Evolutionary conservation across 305 asterid genomes (phyloP).

Genomic region (Fraxinus velutina): DNA sequence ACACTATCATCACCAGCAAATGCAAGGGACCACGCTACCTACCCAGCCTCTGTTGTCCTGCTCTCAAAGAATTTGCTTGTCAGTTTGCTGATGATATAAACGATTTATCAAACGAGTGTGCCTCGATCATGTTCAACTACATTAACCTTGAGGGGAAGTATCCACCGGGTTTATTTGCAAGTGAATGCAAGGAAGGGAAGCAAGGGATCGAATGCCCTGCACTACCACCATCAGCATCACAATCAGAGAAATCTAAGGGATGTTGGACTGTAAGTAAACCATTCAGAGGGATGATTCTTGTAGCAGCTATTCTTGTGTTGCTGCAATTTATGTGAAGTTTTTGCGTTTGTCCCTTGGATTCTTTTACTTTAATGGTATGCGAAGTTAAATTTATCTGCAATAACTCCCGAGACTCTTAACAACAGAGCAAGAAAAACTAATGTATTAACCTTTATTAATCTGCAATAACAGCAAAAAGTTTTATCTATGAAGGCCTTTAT

Average conservation of each 20-base stretch:
- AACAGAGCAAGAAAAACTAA: background rate
- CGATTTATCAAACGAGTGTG: constrained; percentile 44
- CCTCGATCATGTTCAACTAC: constrained; percentile 40
- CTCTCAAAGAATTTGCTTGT: constrained; percentile 50
- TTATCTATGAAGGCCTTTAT: background rate
- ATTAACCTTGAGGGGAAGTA: constrained; percentile 45
- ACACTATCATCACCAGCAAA: constrained; percentile 45
- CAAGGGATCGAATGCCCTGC: constrained; percentile 49
- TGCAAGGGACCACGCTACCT: constrained; percentile 50
- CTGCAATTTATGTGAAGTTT: constrained; percentile 12
- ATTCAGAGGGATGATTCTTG: constrained; percentile 2
- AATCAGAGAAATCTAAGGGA: constrained; percentile 17
- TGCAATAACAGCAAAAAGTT: background rate
- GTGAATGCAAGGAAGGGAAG: constrained; percentile 39
- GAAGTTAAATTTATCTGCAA: background rate
- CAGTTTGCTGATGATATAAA: constrained; percentile 40
- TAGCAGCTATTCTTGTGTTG: background rate
- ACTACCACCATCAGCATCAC: constrained; percentile 24
- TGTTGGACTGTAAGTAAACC: background rate
- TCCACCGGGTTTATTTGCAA: constrained; percentile 57
- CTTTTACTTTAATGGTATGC: background rate
- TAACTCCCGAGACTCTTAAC: background rate
- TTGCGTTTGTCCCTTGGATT: background rate
- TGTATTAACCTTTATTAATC: background rate
- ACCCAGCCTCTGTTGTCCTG: constrained; percentile 38